Evolutionary conservation across 208 protist species (phyloP), one percentile per base, ranked within the genome.

Genomic region (Crithidia mellificae): DNA sequence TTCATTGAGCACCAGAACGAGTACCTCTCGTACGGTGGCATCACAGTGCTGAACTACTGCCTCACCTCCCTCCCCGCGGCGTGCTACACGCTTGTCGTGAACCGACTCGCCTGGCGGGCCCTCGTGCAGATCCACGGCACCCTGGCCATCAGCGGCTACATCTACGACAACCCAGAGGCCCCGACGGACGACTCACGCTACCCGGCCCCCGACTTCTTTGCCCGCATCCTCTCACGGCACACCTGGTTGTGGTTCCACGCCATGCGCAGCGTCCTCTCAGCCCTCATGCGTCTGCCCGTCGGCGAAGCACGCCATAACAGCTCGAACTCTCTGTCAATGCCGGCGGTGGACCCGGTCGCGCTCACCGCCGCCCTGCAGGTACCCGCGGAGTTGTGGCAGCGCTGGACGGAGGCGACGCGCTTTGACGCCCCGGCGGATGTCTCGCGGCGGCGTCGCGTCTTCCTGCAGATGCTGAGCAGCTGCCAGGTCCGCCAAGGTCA

Each of bases 61-160:
- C 39, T 78, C 22, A 41, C 32, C 22, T 36, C 29, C 32, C 43
- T 49, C n/a, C 57, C 71, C 32, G 65, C 57, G 4, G 72, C 56
- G 14, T 58, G 61, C 59, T 63, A 59, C 57, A 68, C 70, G n/a
- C 62, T 75, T 17, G 70, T 70, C 12, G 5, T 77, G 19, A 71
- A 65, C 71, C 71, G 71, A 22, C 55, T 70, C 24, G 71, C 71
- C 44, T 71, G 63, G 63, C 71, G 71, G 11, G 71, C 71, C 56
- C 38, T 77, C 2, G 36, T 11, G 22, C 63, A 69, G 41, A 15
- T 77, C 20, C 19, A 49, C 57, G 71, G 63, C 55, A 67, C 39
- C 34, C 46, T 77, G 32, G 71, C 56, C 8, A 70, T 77, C 50
- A 77, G 71, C 43, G 63, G 71, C 36, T 69, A 69, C 63, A 66